Evolutionary conservation across 768 basidiomycete genomes (phyloP), one percentile per base, ranked within the genome.

Genomic region (Leucocoprinus leucothites): DNA sequence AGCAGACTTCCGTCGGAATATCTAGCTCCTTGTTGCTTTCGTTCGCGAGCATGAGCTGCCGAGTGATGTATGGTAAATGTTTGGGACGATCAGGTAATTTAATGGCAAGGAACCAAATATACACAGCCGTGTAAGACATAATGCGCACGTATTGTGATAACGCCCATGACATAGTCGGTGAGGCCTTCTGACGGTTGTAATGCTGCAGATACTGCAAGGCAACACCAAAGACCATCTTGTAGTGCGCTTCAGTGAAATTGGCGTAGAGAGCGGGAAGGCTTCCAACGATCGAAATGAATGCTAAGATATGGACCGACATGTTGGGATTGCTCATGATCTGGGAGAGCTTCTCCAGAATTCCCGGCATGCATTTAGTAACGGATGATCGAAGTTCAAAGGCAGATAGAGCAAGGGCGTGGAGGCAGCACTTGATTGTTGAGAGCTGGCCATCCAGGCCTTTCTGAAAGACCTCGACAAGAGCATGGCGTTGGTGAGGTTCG

Each of bases 301-400:
- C 91, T 56, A 98, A 84, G 66, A 98, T 95, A 66, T 98, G 95
- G n/a, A 95, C 89, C 5, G 94, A 89, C 81, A 98, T 89, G 57
- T 86, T 86, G 2, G 93, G 85, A 51, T 91, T 94, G 1, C 92
- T 92, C 86, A 98, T 95, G 71, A 98, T 96, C 67, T 91, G 88
- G 6, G 89, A 86, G 25, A 98, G 79, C 68, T 91, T 91, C 62
- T 89, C 87, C 55, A 98, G 74, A 50, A 97, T 92, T 34, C 80
- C 76, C 6, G 92, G 81, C 34, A 98, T 75, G 62, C 78, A 84
- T 60, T 87, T 89, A 24, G 87, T 91, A 69, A 94, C 82, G 6
- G 91, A 90, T 6, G 83, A 73, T 48, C 85, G 87, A 13, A 98
- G 71, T 67, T 98, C 97, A 65, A 91, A 95, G 0, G 92, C 87